Conservation (phyloP, 257 asterid species). For the Thymus quinquecostatus region DNA sequence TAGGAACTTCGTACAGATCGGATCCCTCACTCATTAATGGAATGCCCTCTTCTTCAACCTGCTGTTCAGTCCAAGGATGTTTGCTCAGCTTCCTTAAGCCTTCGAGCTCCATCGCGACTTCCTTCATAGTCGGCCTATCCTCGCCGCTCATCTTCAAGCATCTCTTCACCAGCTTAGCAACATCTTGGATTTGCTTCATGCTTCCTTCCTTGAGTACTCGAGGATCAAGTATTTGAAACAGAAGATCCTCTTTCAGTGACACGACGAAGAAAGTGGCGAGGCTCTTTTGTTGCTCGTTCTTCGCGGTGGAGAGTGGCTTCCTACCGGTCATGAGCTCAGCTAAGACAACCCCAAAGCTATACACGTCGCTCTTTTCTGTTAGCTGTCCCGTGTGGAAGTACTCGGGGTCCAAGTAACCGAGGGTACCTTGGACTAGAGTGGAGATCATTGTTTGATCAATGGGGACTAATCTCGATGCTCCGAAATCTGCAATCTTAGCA, state of each 20-base stretch:
- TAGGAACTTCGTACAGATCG: constrained; percentile 35
- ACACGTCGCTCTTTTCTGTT: constrained; percentile 63
- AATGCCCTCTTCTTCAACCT: constrained; percentile 21
- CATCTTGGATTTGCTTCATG: constrained; percentile 33
- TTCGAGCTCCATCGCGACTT: constrained; percentile 67
- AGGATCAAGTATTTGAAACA: constrained; percentile 43
- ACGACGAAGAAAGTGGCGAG: constrained; percentile 30
- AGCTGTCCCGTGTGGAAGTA: constrained; percentile 55
- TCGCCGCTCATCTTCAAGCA: constrained; percentile 38
- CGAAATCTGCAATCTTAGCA: constrained; percentile 59
- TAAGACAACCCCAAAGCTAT: constrained; percentile 63
- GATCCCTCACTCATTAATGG: constrained; percentile 31
- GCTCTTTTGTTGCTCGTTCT: constrained; percentile 37
- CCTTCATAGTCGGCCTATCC: constrained; percentile 65
- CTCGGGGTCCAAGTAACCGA: constrained; percentile 65
- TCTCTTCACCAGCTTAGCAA: constrained; percentile 40
- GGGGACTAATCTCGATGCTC: constrained; percentile 59
- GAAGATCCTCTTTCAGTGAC: constrained; percentile 35
- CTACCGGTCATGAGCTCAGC: constrained; percentile 61
- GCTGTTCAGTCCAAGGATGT: constrained; percentile 54
- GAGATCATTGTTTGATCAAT: constrained; percentile 54
- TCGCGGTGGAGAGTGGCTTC: constrained; percentile 37
- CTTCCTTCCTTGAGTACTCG: constrained; percentile 44
- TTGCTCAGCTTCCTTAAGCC: constrained; percentile 50
- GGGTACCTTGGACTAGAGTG: constrained; percentile 60